Evolutionary conservation across 208 protist species (phyloP), one percentile per base, ranked within the genome.

Genomic region (Trypanosoma vivax): DNA sequence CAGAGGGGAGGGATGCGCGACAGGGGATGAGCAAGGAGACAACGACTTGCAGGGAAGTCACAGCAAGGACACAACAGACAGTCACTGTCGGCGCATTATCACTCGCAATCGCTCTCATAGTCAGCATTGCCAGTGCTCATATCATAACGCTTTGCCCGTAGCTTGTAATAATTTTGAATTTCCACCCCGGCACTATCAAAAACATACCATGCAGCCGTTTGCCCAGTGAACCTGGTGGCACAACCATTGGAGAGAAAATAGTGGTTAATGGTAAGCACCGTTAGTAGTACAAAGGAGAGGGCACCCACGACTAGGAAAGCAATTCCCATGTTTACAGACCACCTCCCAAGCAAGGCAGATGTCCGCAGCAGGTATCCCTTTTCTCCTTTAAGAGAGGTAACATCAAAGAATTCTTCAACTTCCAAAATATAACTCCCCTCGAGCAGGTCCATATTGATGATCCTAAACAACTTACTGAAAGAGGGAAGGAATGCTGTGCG

Each of bases 381-480:
- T 37, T 59, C 72, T 16, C 97, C 97, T 28, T 74, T 38, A 58
- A 98, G 98, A 31, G 68, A 58, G n/a, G 65, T 56, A 9, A 97
- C 91, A 43, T 96, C 91, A 72, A 88, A 99, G 57, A 90, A 86
- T 68, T 98, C 89, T n/a, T 80, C 64, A 37, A 99, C 76, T 14
- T 75, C 37, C 39, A 98, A 53, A 48, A 66, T 39, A 65, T 94
- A 94, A 11, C 49, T 31, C 11, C 87, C 87, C 9, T 80, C 68
- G 23, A 48, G 13, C 18, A 94, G 66, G 43, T 78, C 69, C 3
- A 49, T 57, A 51, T 96, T 78, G 52, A 98, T 96, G 31, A 86
- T 82, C 33, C 96, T 76, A 76, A 96, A 92, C 41, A 99, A 86
- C 79, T 99, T 99, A 50, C 82, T 78, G 63, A 99, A 99, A 30